phyloP scores from a whole-genome alignment of 331 rosid genomes.

The Pyracantha coccinea region DNA sequence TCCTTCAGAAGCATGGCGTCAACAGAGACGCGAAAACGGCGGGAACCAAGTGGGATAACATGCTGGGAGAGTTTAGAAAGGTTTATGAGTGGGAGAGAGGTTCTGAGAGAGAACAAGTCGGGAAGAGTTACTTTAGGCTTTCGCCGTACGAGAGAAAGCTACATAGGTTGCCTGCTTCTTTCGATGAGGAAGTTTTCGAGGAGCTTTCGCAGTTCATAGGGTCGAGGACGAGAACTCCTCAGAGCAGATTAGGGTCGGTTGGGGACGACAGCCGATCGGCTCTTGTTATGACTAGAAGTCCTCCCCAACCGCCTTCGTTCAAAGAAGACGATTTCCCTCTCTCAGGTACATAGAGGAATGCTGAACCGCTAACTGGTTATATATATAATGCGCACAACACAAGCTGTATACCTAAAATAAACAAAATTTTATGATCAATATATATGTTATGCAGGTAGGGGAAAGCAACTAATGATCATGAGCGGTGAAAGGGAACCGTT shows the following conservation, averaged over 20 bases:
- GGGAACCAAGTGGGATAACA: constrained; percentile 97
- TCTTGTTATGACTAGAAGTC: constrained; percentile 19
- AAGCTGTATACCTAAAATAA: too few species aligned
- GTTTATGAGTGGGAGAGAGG: constrained; percentile 98
- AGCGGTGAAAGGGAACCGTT: constrained; percentile 36
- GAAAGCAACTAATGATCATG: constrained; percentile 43
- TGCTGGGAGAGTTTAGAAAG: constrained; percentile 94
- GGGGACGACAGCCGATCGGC: not conserved
- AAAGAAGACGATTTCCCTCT: constrained; percentile 54
- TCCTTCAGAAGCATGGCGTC: constrained; percentile 61
- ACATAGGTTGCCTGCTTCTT: constrained; percentile 87
- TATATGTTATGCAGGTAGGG: constrained; percentile 34
- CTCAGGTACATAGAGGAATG: constrained; percentile 34
- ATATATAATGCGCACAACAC: too few species aligned
- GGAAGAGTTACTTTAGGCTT: constrained; percentile 89
- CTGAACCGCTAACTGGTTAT: too few species aligned
- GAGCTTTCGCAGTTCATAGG: constrained; percentile 92
- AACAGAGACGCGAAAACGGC: constrained; percentile 83
- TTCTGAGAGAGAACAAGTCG: constrained; percentile 68
- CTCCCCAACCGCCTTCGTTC: constrained; percentile 53
- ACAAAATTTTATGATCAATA: too few species aligned
- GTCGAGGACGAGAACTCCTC: constrained; percentile 62
- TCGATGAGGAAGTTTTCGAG: constrained; percentile 92
- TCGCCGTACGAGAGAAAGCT: constrained; percentile 94
- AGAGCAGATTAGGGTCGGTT: not conserved